These are phyloP conservation scores for Dactylellina cionopaga DNA, from an alignment of 2,329 filamentous ascomycete genomes.

Conservation along the genomic window DNA sequence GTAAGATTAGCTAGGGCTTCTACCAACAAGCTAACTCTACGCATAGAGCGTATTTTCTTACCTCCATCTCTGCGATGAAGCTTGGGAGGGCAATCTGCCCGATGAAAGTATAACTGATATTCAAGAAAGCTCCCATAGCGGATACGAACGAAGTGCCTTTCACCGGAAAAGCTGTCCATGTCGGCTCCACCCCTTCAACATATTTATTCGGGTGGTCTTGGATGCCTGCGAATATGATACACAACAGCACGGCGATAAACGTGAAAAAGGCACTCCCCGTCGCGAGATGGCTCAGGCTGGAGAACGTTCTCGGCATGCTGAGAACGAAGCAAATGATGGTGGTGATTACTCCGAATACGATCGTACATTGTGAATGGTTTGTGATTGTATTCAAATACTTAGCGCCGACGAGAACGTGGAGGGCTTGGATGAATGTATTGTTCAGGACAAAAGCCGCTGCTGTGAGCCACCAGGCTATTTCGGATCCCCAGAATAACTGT, in stretches of 20 bases:
- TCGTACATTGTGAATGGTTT: conserved; percentile 76
- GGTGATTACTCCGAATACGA: conserved; percentile 79
- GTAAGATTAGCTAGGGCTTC: no score
- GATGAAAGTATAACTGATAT: conserved; percentile 96
- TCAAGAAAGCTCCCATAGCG: conserved; percentile 88
- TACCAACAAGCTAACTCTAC: no score
- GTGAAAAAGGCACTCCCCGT: conserved; percentile 85
- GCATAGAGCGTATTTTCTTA: conserved; percentile 62
- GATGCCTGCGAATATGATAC: conserved; percentile 81
- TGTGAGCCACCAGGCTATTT: conserved; percentile 69
- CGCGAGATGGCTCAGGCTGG: conserved; percentile 79
- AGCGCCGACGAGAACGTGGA: conserved; percentile 85
- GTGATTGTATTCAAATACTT: conserved; percentile 92
- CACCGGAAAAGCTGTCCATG: conserved; percentile 74
- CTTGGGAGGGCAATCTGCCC: conserved; percentile 92
- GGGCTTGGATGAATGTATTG: conserved; percentile 88
- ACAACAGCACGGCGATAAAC: conserved; percentile 85
- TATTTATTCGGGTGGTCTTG: conserved; percentile 78
- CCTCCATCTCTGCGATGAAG: conserved; percentile 92
- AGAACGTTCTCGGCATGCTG: conserved; percentile 87
- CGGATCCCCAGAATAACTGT: conserved; percentile 83
- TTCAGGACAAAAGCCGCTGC: conserved; percentile 92
- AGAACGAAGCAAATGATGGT: conserved; percentile 79
- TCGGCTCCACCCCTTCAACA: conserved; percentile 69
- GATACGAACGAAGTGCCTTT: conserved; percentile 79